Evolutionary conservation across 352 stramenopile genomes (phyloP).

Genomic region (Phytopythium aichiense): DNA sequence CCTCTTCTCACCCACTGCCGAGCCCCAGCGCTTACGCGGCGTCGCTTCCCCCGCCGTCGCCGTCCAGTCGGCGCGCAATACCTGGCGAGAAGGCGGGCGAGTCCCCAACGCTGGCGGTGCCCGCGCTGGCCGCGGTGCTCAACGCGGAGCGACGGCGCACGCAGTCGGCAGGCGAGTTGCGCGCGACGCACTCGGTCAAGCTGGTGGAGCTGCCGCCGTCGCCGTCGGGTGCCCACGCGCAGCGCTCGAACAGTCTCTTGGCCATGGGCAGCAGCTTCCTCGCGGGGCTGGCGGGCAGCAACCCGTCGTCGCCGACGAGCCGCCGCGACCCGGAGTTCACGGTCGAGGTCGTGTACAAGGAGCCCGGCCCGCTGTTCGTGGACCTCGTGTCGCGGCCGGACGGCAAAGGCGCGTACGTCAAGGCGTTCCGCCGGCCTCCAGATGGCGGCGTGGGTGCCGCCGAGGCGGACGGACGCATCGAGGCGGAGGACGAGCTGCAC

Average conservation of each 20-base stretch:
- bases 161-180: conserved; percentile 47
- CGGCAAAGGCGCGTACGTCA: conserved; percentile 66
- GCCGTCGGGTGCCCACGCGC: conserved; percentile 3
- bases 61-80: neutral
- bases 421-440: conserved; percentile 58
- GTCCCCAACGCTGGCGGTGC: neutral
- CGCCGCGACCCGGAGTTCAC: conserved; percentile 18
- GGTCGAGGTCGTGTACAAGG: conserved; percentile 48
- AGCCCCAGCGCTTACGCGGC: neutral
- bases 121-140: neutral
- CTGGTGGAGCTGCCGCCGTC: conserved; percentile 5
- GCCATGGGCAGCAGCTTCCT: conserved; percentile 48
- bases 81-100: neutral
- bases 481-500: conserved; percentile 61
- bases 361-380: conserved; percentile 50
- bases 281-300: conserved; percentile 21
- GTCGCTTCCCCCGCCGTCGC: neutral
- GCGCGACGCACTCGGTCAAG: conserved; percentile 6
- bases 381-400: conserved; percentile 73
- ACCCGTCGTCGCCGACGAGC: conserved; percentile 16
- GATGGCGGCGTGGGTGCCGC: conserved; percentile 50
- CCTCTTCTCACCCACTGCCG: neutral
- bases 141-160: conserved; percentile 34
- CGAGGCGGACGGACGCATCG: conserved; percentile 52
- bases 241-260: conserved; percentile 30